These are phyloP conservation scores for Microbotryomycetes sp. DNA, from an alignment of 1,284 basidiomycete species.

Conservation along the genomic window DNA sequence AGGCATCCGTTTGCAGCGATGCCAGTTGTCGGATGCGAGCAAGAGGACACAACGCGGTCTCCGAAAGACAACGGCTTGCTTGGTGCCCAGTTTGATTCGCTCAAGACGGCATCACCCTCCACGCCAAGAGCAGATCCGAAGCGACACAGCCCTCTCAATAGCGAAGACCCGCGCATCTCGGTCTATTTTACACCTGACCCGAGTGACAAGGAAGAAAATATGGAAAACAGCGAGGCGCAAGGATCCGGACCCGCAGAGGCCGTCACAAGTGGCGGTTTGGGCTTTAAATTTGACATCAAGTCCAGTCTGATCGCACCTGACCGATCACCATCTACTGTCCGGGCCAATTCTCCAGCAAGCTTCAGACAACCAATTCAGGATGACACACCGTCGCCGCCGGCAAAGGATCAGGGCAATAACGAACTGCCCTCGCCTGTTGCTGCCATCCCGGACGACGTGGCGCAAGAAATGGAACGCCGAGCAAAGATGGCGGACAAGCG, in stretches of 20 bases:
- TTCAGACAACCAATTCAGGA: neutral
- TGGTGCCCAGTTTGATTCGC: neutral
- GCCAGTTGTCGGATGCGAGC: neutral
- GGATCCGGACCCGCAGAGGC: no score
- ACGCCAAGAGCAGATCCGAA: neutral
- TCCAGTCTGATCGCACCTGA: neutral
- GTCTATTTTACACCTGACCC: constrained; percentile 11
- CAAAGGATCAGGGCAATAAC: neutral
- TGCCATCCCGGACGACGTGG: neutral
- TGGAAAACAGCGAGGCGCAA: no score
- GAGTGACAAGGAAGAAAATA: neutral
- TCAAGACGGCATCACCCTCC: neutral
- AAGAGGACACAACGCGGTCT: no score
- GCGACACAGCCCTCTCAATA: no score
- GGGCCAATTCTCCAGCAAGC: constrained; percentile 5
- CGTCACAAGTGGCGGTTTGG: constrained; percentile 4
- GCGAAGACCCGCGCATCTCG: neutral
- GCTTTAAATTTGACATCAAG: neutral
- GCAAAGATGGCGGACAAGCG: constrained; percentile 38
- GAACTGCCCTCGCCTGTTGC: no score
- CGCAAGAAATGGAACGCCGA: constrained; percentile 18
- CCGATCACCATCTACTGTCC: constrained; percentile 15
- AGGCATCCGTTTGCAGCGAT: constrained; percentile 1
- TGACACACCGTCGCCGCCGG: neutral
- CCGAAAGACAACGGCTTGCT: neutral